A percentile compares a stretch with the other conserved stretches of the same genome.
These are phyloP conservation scores for Arthrobotrys sinensis DNA, from an alignment of 2,329 filamentous ascomycete genomes.

Conservation along the genomic window DNA sequence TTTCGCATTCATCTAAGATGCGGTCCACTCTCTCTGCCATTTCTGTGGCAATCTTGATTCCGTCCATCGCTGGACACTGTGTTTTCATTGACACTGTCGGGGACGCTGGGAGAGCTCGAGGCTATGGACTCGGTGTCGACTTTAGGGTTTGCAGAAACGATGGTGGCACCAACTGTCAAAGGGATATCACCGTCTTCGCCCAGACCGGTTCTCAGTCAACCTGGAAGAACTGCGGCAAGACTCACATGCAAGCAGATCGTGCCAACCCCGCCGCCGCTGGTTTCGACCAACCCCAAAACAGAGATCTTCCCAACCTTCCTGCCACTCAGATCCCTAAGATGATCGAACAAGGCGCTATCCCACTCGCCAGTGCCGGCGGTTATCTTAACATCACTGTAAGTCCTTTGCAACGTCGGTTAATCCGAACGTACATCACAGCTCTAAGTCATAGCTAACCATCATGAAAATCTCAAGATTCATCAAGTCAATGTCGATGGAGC, in stretches of 20 bases:
- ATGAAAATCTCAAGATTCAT: neutral
- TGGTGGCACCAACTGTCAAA: slow-evolving; percentile 16
- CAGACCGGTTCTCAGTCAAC: neutral
- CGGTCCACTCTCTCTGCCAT: neutral
- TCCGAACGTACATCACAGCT: neutral
- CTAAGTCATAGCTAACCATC: no score
- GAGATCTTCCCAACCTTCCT: neutral
- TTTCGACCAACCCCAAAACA: neutral
- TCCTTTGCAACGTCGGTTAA: neutral
- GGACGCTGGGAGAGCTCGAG: slow-evolving; percentile 4
- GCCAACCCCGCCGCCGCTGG: neutral
- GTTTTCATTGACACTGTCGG: slow-evolving; percentile 7
- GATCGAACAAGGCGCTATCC: neutral
- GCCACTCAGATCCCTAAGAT: slow-evolving; percentile 54
- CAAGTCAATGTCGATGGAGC: slow-evolving; percentile 22
- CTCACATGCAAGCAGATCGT: slow-evolving; percentile 30
- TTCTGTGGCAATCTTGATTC: neutral
- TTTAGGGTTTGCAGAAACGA: neutral
- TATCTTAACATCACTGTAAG: slow-evolving; percentile 7
- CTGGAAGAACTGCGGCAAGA: slow-evolving; percentile 13
- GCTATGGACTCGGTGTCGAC: slow-evolving; percentile 26
- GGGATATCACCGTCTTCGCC: slow-evolving; percentile 16
- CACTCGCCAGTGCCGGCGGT: neutral
- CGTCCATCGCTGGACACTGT: slow-evolving; percentile 5
- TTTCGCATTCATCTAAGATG: slow-evolving; percentile 8